A percentile compares a stretch with the other conserved stretches of the same genome.
Evolutionary conservation across 257 asterid genomes (phyloP).

Genomic region (Solanum chiquidenum): DNA sequence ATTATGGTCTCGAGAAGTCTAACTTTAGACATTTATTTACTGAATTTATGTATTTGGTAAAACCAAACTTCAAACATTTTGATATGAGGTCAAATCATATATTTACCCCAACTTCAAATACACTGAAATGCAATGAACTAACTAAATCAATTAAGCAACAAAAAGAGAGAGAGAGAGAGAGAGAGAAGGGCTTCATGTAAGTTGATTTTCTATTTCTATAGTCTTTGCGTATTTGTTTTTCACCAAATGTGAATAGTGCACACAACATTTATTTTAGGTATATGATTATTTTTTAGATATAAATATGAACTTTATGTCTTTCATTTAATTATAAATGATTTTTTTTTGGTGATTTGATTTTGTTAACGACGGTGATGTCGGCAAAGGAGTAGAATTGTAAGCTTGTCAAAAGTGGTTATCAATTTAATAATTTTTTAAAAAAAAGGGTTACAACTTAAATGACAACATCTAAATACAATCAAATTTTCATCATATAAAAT

Average conservation of each 20-base stretch:
- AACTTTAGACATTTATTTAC: background rate
- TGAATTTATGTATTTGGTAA: background rate
- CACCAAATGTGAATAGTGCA: background rate
- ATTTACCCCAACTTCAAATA: background rate
- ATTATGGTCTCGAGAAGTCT: no score
- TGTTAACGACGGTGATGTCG: background rate
- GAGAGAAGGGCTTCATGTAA: no score
- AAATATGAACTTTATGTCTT: background rate
- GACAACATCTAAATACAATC: background rate
- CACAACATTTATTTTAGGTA: background rate
- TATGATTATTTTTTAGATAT: background rate
- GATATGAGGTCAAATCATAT: background rate
- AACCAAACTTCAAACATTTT: background rate
- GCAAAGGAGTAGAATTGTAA: background rate
- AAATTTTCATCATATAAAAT: no score
- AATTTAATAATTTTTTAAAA: no score
- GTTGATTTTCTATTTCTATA: background rate
- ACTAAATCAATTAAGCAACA: no score
- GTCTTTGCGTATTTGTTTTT: background rate
- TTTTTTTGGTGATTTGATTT: background rate
- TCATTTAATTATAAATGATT: no score
- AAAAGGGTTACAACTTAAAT: background rate
- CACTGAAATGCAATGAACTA: background rate
- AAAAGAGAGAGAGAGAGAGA: no score
- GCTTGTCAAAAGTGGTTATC: background rate